phyloP scores from a whole-genome alignment of 306 rosid genomes.

The Cucurbita pepo region DNA sequence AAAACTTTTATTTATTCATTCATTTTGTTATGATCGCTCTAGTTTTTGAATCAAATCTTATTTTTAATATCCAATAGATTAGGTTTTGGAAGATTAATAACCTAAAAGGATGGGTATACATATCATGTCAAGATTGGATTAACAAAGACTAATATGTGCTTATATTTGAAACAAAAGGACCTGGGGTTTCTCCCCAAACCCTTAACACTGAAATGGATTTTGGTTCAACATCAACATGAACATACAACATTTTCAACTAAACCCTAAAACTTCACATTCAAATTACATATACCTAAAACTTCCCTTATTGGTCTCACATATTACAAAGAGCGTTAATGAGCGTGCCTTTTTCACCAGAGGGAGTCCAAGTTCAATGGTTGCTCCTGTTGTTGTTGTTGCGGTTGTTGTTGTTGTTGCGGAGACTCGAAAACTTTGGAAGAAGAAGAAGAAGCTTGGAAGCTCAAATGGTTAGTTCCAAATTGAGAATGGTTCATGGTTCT shows the following conservation, averaged over 20 bases:
- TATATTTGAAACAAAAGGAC: background rate
- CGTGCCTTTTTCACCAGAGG: slow-evolving; percentile 39
- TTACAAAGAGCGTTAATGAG: background rate
- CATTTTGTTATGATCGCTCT: no score
- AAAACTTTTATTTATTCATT: no score
- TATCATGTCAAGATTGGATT: no score
- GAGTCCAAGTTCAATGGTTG: slow-evolving; percentile 94
- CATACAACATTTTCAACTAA: background rate
- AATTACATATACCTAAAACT: background rate
- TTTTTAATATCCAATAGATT: background rate
- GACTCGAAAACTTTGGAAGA: slow-evolving; percentile 27
- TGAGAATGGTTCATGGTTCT: slow-evolving; percentile 42
- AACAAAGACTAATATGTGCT: no score
- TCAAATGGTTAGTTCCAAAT: slow-evolving; percentile 18
- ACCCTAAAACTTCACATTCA: background rate
- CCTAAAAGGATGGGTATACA: background rate
- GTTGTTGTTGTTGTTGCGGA: slow-evolving; percentile 17
- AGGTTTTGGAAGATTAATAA: no score
- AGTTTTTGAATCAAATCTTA: no score
- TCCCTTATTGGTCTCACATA: background rate
- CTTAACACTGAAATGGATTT: background rate
- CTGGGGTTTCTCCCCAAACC: background rate
- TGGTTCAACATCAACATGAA: background rate
- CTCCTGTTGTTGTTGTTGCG: slow-evolving; percentile 34
- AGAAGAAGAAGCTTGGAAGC: slow-evolving; percentile 47